These are phyloP conservation scores for Kokia cookei DNA, from an alignment of 441 rosid genomes.

Conservation along the genomic window DNA sequence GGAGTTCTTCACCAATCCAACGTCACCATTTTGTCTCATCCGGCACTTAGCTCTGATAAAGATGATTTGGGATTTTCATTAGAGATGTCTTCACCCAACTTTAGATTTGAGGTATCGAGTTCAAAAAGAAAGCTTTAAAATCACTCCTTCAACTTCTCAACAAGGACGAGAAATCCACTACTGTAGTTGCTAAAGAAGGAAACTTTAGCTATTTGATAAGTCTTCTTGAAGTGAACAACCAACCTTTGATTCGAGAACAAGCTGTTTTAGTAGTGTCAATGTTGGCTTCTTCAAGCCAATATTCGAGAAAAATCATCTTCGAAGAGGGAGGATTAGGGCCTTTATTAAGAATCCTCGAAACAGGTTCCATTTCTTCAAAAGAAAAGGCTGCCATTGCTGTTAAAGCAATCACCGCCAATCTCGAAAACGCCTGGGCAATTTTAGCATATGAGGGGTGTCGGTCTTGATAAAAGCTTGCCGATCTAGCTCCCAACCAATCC, in stretches of 20 bases:
- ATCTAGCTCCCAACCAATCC: constrained; percentile 45
- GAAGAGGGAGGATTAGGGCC: constrained; percentile 77
- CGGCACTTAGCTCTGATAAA: constrained; percentile 26
- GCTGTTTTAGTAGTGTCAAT: constrained; percentile 56
- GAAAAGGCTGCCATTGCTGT: constrained; percentile 61
- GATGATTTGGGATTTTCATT: constrained; percentile 55
- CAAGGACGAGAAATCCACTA: constrained; percentile 45
- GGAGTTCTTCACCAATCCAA: constrained; percentile 66
- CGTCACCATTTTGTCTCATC: constrained; percentile 60
- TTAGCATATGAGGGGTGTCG: constrained; percentile 60
- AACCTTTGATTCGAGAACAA: constrained; percentile 54
- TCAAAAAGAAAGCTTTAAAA: constrained; percentile 65
- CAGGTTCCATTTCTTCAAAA: constrained; percentile 48
- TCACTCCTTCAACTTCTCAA: constrained; percentile 58
- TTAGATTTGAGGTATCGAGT: constrained; percentile 73
- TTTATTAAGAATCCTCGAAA: constrained; percentile 50
- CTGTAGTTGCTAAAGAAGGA: constrained; percentile 60
- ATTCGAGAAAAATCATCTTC: constrained; percentile 53
- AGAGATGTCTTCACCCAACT: constrained; percentile 67
- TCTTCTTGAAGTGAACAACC: constrained; percentile 47
- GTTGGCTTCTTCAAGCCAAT: constrained; percentile 45
- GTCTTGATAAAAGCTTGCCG: constrained; percentile 57
- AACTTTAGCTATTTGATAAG: constrained; percentile 52
- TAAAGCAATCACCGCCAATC: constrained; percentile 66
- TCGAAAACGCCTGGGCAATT: constrained; percentile 66